A percentile compares a stretch with the other conserved stretches of the same genome.
These are phyloP conservation scores for Penicillium sumatraense DNA, from an alignment of 2,329 filamentous ascomycete species.

Conservation along the genomic window DNA sequence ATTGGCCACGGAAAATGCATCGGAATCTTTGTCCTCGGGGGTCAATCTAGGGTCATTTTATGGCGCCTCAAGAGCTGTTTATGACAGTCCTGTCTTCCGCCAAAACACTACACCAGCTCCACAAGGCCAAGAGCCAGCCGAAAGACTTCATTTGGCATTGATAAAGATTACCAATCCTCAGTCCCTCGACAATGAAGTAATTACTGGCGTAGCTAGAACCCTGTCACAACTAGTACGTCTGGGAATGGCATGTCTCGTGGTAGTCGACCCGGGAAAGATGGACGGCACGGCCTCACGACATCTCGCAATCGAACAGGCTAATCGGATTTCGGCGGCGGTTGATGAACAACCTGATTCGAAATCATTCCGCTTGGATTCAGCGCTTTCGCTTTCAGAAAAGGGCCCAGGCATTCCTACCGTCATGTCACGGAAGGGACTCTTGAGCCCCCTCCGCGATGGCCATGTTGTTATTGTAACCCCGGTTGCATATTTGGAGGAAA, in stretches of 20 bases:
- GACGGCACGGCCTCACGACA: conserved; percentile 47
- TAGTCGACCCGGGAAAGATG: conserved; percentile 70
- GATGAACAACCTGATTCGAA: conserved; percentile 70
- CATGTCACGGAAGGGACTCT: conserved; percentile 58
- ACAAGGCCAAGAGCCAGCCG: conserved; percentile 40
- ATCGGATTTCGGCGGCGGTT: conserved; percentile 75
- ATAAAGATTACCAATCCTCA: conserved; percentile 82
- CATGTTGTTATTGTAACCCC: conserved; percentile 72
- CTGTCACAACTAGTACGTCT: conserved; percentile 81
- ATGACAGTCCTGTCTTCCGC: conserved; percentile 64
- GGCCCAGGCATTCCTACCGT: conserved; percentile 40
- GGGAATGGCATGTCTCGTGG: conserved; percentile 79
- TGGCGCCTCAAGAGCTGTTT: conserved; percentile 60
- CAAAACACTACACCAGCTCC: conserved; percentile 54
- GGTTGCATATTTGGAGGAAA: conserved; percentile 62
- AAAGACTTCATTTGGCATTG: conserved; percentile 75
- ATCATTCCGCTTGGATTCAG: conserved; percentile 69
- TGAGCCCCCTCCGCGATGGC: conserved; percentile 69
- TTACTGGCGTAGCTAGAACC: conserved; percentile 80
- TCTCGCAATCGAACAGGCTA: conserved; percentile 65
- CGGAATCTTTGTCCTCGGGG: conserved; percentile 43
- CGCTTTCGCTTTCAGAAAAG: conserved; percentile 47
- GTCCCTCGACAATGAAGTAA: conserved; percentile 66
- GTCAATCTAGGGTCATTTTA: conserved; percentile 68
- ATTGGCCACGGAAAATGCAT: conserved; percentile 21